Evolutionary conservation across 768 basidiomycete genomes (phyloP).

Genomic region (Boletus barrowsii): DNA sequence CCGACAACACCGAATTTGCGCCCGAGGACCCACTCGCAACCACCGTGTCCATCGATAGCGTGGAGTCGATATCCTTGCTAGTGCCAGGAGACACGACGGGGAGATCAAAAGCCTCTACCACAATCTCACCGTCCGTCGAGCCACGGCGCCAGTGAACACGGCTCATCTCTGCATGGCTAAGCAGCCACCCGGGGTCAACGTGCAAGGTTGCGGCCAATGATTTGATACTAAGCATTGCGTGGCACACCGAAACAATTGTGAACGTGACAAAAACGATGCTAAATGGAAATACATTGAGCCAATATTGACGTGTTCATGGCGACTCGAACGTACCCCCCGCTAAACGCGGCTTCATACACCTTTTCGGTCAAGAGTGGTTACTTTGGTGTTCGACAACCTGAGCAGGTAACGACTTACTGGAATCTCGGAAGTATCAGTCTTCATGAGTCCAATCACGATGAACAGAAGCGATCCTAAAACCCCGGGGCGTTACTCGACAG

Average conservation of each 20-base stretch:
- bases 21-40: background rate
- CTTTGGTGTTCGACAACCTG: background rate
- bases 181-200: slow-evolving; percentile 42
- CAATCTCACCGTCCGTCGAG: slow-evolving; percentile 35
- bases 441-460: slow-evolving; percentile 9
- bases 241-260: slow-evolving; percentile 31
- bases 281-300: background rate
- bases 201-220: slow-evolving; percentile 41
- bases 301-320: background rate
- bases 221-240: slow-evolving; percentile 39
- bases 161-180: slow-evolving; percentile 44
- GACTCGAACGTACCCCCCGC: slow-evolving; percentile 7
- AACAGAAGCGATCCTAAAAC: slow-evolving; percentile 16
- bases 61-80: background rate
- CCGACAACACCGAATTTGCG: background rate
- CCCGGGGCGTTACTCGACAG: background rate
- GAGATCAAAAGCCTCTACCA: slow-evolving; percentile 14
- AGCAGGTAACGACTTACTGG: slow-evolving; percentile 1
- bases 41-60: background rate
- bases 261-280: slow-evolving; percentile 7
- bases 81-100: background rate
- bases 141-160: slow-evolving; percentile 41
- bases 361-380: background rate
- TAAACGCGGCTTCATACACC: slow-evolving; percentile 8
- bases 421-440: slow-evolving; percentile 1